Base-by-base conservation (phyloP, 2,329 filamentous ascomycete genomes). In the Claviceps quebecensis region DNA sequence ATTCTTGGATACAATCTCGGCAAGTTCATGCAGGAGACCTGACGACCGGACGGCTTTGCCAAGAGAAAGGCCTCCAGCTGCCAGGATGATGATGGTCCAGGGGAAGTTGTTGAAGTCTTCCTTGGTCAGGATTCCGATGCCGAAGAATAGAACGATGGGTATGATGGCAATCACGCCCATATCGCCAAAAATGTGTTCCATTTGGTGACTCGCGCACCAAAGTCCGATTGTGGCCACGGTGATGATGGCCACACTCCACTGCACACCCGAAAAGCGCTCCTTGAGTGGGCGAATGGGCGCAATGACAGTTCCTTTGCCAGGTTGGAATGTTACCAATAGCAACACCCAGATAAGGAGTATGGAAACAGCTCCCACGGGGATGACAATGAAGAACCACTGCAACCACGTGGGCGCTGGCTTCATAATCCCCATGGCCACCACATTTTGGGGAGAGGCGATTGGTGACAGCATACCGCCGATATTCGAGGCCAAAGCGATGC, bases 61-160 rank as follows among this genome's bases (percentile, higher is more conserved):
- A 0, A 98, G 80, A 1, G 89, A 89, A 37, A 98, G 72, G 7
- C 93, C 93, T 46, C 93, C 93, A 0, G 93, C 91, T 0, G 93
- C 93, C 19, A 98, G 83, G 61, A 98, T 97, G 68, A 98, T 96
- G 68, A 98, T 98, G 19, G 94, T 98, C 93, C 93, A 98, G 40
- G 96, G 84, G 68, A 98, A 98, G 68, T 98, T 98, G 74, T 98
- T 98, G 66, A 98, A 98, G 69, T 98, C 93, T 69, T 97, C 93
- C 69, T 97, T 98, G 47, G 90, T 97, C 36, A 98, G 75, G 58
- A 97, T 91, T 11, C 93, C 93, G 2, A 89, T 90, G 51, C 93
- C 93, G 61, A 98, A 98, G 76, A 98, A 98, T 43, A 96, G 75
- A 3, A 95, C 86, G 49, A 98, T 84, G 5, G 93, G 93, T 54